Evolutionary conservation across 2,329 filamentous ascomycete species (phyloP).

Genomic region (Colletotrichum tropicicola): DNA sequence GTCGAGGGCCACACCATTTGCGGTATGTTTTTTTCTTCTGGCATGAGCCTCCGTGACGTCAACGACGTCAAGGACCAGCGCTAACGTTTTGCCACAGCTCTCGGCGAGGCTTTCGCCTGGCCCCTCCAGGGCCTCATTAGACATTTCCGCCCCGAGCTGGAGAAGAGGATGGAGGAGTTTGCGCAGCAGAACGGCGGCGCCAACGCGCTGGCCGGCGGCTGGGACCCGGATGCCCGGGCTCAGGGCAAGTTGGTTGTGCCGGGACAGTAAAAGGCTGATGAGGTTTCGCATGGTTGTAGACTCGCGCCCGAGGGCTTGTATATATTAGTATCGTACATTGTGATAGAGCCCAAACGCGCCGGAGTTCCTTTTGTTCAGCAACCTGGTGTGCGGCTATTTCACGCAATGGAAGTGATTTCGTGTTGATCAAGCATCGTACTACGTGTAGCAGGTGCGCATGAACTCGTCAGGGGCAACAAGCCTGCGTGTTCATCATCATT

Average conservation of each 20-base stretch:
- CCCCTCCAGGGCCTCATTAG: conserved; percentile 97
- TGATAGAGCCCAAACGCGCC: conserved; percentile 30
- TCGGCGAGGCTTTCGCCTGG: conserved; percentile 98
- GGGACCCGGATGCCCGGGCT: conserved; percentile 77
- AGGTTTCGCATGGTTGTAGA: conserved; percentile 27
- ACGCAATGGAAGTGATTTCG: neutral
- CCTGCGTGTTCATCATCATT: neutral
- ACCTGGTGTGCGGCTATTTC: neutral
- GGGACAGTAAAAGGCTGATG: conserved; percentile 75
- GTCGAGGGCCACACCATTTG: conserved; percentile 99
- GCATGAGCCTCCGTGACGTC: conserved; percentile 16
- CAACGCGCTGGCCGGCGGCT: conserved; percentile 82
- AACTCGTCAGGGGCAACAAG: neutral
- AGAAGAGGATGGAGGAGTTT: conserved; percentile 88
- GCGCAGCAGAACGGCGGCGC: conserved; percentile 76
- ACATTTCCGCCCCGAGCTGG: conserved; percentile 96
- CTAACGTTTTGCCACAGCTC: conserved; percentile 60
- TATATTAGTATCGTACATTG: conserved; percentile 33
- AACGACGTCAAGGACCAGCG: conserved; percentile 4
- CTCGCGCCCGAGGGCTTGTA: conserved; percentile 31
- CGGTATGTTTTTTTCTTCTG: conserved; percentile 69
- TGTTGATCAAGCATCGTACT: too few relatives aligned
- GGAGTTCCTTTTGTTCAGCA: conserved; percentile 23
- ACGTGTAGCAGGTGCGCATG: neutral
- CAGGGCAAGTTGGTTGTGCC: conserved; percentile 88